Base-by-base conservation (phyloP, 164 flowering plant species). In the Stephania japonica region DNA sequence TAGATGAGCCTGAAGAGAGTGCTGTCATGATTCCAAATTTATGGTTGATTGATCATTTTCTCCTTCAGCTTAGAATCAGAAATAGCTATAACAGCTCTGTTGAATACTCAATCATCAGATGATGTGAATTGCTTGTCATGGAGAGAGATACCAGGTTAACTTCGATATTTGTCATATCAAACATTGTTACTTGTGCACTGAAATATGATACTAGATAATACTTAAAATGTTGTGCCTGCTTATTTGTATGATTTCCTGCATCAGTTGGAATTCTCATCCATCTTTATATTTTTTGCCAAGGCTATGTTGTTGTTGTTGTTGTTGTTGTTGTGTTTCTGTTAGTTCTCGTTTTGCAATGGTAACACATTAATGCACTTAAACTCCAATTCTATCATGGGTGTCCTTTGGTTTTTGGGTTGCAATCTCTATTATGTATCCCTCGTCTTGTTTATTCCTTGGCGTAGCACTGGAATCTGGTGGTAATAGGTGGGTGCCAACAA, bases 11-110 rank as follows among this genome's bases (percentile, higher is more conserved):
- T 32, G n/a, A 61, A 74, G 56, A 10, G 23, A 32, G n/a, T 44
- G n/a, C 43, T 27, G 21, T 72, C 38, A 71, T 41, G 68, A 61
- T 69, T 69, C 73, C 70, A 69, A 73, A 65, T 41, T 72, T n/a
- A 8, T 49, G 75, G 67, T 42, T 13, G 42, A 27, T 67, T 73
- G 71, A 64, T 73, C 65, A 56, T 53, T 73, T 50, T 77, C 77
- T 70, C 63, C 8, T 18, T 47, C 53, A 66, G 73, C 72, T 67
- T 80, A 53, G 53, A 67, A 14, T 18, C 69, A 44, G 43, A 66
- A 27, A 49, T 56, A 71, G 77, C 53, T 72, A 23, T 49, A 59
- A 53, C 25, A 26, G 38, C 32, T 65, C 24, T 67, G 43, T 71
- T 67, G 47, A 56, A 72, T 72, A 21, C 68, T 65, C 56, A 8